Base-by-base conservation (phyloP, 2,329 filamentous ascomycete species). In the Podosphaera leucotricha region DNA sequence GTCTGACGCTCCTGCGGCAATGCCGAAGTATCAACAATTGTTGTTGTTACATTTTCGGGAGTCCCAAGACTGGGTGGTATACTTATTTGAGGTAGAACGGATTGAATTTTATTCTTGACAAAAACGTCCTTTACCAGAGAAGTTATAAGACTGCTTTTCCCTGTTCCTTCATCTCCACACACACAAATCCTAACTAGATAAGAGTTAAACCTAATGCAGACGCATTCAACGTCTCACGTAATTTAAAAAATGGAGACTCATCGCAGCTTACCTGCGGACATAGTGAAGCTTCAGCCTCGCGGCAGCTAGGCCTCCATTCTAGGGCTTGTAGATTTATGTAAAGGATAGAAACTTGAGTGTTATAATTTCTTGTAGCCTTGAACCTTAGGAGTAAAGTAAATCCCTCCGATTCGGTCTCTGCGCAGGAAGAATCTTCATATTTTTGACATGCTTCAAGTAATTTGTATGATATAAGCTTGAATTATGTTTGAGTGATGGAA, bases 41-140 rank as follows among this genome's bases (percentile, higher is more conserved):
- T 93, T 11, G 90, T 98, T 41, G 85, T 92, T 58, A 95, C 84
- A 69, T 93, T 93, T 55, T 95, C 86, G 41, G 86, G 86, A 5
- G 86, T 93, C 47, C 84, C 85, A 52, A 93, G 80, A 55, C 78
- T 87, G 19, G 87, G 86, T 36, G 87, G 87, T 33, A 98, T 85
- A 21, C 86, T 94, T 52, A 98, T 92, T 59, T 87, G 83, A 19
- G 90, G 90, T 8, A 98, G 76, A 48, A 95, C 80, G 13, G 86
- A 73, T 60, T 94, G 87, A 57, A 98, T 94, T 65, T 92, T 93
- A 63, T 82, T 83, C 51, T 80, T 83, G 55, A 95, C 82, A 61
- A 95, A 98, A 60, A 87, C 81, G 59, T 94, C 87, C 60, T 95
- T 95, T 60, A 98, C 87, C 35, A 98, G 76, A 46, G 85, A 92